phyloP scores from a whole-genome alignment of 148 eudicot genomes.

The Chenopodium album region DNA sequence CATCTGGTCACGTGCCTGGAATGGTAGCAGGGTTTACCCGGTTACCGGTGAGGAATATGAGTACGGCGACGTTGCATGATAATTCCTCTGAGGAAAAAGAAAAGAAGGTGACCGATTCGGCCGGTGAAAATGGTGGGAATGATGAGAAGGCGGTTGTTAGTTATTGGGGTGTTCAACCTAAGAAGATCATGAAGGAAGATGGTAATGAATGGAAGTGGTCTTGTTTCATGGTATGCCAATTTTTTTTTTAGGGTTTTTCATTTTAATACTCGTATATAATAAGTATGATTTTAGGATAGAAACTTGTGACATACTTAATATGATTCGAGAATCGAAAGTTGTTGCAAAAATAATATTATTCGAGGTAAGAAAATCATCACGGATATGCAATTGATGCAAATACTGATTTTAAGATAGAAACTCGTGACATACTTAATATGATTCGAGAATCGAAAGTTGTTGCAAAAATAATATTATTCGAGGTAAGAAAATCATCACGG shows the following conservation, averaged over 20 bases:
- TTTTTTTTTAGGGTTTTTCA: neutral
- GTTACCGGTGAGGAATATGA: conserved; percentile 35
- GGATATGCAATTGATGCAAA: too few species aligned
- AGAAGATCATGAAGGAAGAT: conserved; percentile 56
- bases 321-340: too few species aligned
- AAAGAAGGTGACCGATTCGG: conserved; percentile 13
- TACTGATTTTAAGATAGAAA: too few species aligned
- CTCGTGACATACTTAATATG: too few species aligned
- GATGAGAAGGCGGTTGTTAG: conserved; percentile 35
- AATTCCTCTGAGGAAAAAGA: conserved; percentile 16
- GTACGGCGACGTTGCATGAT: conserved; percentile 35
- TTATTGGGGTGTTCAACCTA: conserved; percentile 57
- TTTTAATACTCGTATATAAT: too few species aligned
- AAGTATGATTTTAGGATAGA: too few species aligned
- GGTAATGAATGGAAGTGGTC: conserved; percentile 83
- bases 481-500: too few species aligned
- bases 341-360: too few species aligned
- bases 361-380: too few species aligned
- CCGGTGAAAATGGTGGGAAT: conserved; percentile 22
- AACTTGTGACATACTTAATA: too few species aligned
- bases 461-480: too few species aligned
- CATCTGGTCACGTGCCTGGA: conserved; percentile 20
- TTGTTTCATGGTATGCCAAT: conserved; percentile 58
- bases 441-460: too few species aligned
- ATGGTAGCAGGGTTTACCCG: conserved; percentile 25